phyloP scores from a whole-genome alignment of 2,329 filamentous ascomycete species.

The Dendryphion nanum region DNA sequence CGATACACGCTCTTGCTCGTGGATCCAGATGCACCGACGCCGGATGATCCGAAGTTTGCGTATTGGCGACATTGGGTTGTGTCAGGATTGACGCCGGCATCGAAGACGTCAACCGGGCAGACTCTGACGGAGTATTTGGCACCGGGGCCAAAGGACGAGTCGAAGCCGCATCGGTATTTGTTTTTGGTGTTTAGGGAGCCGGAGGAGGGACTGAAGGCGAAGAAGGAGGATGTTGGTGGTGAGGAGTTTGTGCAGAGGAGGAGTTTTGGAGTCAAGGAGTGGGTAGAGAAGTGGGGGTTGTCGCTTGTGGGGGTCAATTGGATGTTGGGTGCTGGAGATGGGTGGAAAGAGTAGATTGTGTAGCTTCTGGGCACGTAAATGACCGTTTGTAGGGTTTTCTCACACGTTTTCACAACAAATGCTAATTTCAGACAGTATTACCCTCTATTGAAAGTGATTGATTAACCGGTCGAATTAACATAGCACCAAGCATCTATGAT shows the following conservation, averaged over 20 bases:
- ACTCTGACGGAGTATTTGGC: slow-evolving; percentile 32
- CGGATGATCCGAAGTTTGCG: slow-evolving; percentile 55
- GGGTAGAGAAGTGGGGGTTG: slow-evolving; percentile 23
- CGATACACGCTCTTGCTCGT: slow-evolving; percentile 52
- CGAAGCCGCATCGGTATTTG: slow-evolving; percentile 34
- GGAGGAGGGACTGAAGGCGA: slow-evolving; percentile 13
- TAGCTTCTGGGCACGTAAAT: too few relatives aligned
- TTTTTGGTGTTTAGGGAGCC: slow-evolving; percentile 32
- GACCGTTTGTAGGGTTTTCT: too few relatives aligned
- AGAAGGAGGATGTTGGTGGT: slow-evolving; percentile 31
- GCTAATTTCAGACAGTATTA: too few relatives aligned
- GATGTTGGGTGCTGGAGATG: slow-evolving; percentile 39
- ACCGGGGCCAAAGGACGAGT: slow-evolving; percentile 36
- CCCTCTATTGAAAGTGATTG: too few relatives aligned
- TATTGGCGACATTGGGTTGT: slow-evolving; percentile 58
- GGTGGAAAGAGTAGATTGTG: slow-evolving; percentile 28
- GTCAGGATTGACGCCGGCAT: slow-evolving; percentile 10
- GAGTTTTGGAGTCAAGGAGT: slow-evolving; percentile 24
- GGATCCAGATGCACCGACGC: slow-evolving; percentile 57
- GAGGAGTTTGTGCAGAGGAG: slow-evolving; percentile 37
- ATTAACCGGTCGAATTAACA: too few relatives aligned
- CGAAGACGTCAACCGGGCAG: slow-evolving; percentile 7
- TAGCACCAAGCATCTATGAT: too few relatives aligned
- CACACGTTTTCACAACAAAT: too few relatives aligned
- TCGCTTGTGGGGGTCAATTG: slow-evolving; percentile 35